Evolutionary conservation across 768 basidiomycete genomes (phyloP).

Genomic region (Amylocystis lapponica): DNA sequence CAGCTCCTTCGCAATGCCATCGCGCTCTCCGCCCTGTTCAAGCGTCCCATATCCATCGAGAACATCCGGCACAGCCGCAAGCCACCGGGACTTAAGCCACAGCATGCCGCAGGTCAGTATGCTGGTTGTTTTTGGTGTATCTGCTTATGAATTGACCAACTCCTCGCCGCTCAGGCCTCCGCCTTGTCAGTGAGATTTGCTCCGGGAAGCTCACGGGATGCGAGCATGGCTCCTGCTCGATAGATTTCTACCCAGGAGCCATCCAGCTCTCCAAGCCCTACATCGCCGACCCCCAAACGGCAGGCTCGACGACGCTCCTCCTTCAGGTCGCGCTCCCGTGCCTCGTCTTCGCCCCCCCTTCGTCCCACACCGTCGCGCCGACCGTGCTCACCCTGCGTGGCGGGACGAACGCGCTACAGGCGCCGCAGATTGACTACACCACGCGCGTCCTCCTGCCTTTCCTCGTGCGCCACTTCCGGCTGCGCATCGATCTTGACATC

Average conservation of each 20-base stretch:
- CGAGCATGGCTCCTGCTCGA: constrained; percentile 41
- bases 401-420: constrained; percentile 66
- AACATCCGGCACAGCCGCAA: constrained; percentile 55
- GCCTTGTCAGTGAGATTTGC: constrained; percentile 58
- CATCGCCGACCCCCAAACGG: constrained; percentile 48
- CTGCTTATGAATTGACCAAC: neutral
- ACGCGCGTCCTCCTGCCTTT: constrained; percentile 66
- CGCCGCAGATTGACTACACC: constrained; percentile 75
- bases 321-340: constrained; percentile 69
- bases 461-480: constrained; percentile 47
- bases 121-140: neutral
- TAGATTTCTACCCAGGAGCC: constrained; percentile 52
- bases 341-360: constrained; percentile 45
- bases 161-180: constrained; percentile 44
- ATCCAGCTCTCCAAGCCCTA: constrained; percentile 36
- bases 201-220: constrained; percentile 50
- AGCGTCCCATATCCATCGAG: constrained; percentile 51
- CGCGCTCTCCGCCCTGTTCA: constrained; percentile 58
- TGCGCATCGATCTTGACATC: constrained; percentile 40
- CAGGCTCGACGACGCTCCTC: constrained; percentile 66
- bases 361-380: constrained; percentile 11
- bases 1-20: constrained; percentile 70
- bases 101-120: constrained; percentile 60
- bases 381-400: constrained; percentile 55
- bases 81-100: constrained; percentile 63